phyloP scores from a whole-genome alignment of 495 filamentous ascomycete genomes.

The Halenospora varia region DNA sequence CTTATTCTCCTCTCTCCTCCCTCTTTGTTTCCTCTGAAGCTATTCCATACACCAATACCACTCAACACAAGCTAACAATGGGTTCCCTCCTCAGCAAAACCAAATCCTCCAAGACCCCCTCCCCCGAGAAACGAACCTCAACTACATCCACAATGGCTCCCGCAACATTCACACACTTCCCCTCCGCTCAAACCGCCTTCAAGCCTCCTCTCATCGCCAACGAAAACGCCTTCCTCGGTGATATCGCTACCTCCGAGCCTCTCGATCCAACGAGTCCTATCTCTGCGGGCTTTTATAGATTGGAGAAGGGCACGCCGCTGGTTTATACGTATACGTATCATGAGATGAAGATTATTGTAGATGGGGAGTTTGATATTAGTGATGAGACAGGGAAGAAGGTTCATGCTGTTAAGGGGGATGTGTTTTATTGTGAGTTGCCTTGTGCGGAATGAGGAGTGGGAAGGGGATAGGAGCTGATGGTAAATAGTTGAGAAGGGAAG shows the following conservation, averaged over 20 bases:
- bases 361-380: constrained; percentile 69
- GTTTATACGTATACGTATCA: constrained; percentile 74
- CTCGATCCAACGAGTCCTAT: constrained; percentile 61
- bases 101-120: not conserved
- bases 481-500: constrained; percentile 63
- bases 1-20: not conserved
- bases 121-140: not conserved
- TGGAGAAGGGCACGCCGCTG: constrained; percentile 69
- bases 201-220: constrained; percentile 70
- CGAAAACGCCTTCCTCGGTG: constrained; percentile 70
- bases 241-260: constrained; percentile 51
- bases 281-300: constrained; percentile 66
- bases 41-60: not conserved
- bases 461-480: constrained; percentile 23
- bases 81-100: constrained; percentile 6
- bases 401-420: constrained; percentile 63
- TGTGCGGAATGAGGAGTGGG: not conserved
- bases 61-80: constrained; percentile 4
- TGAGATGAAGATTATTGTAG: constrained; percentile 76
- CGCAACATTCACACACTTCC: constrained; percentile 47
- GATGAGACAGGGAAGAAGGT: constrained; percentile 69
- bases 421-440: constrained; percentile 53
- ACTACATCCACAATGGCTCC: constrained; percentile 11
- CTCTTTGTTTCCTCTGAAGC: no score
- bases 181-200: constrained; percentile 58